Conservation (phyloP, 2,329 filamentous ascomycete genomes). For the Fonsecaea monophora region DNA sequence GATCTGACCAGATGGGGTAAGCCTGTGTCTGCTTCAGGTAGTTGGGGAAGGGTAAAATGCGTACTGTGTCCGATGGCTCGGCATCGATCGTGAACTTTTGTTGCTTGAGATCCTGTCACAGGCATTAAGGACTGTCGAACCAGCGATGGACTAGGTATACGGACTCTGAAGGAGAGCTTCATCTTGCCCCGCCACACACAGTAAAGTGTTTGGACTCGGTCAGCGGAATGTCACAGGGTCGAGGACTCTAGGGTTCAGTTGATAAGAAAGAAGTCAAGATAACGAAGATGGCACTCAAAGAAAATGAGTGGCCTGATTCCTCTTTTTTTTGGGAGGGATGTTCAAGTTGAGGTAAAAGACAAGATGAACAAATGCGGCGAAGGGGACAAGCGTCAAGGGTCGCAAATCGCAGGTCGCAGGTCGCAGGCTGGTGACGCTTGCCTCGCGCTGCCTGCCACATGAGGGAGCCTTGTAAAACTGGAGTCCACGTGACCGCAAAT, state of each 20-base stretch:
- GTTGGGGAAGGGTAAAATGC: conserved; percentile 3
- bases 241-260: not conserved
- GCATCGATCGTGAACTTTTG: conserved; percentile 97
- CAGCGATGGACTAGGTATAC: conserved; percentile 39
- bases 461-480: not conserved
- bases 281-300: not conserved
- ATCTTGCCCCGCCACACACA: conserved; percentile 56
- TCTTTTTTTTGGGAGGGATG: not conserved
- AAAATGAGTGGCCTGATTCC: not conserved
- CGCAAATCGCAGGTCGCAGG: not conserved
- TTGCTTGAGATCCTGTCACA: conserved; percentile 87
- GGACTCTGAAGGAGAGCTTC: conserved; percentile 76
- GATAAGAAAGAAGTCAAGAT: not conserved
- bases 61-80: conserved; percentile 86
- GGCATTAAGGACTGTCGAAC: conserved; percentile 40
- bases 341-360: not conserved
- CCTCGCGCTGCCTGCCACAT: conserved; percentile 4
- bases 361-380: conserved; percentile 21
- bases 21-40: conserved; percentile 2
- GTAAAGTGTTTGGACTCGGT: not conserved
- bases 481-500: not conserved
- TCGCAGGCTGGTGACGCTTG: conserved; percentile 9
- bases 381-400: not conserved
- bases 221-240: not conserved
- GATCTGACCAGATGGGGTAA: conserved; percentile 64